Base-by-base conservation (phyloP, 805 yeast genomes). In the Millerozyma acaciae region DNA sequence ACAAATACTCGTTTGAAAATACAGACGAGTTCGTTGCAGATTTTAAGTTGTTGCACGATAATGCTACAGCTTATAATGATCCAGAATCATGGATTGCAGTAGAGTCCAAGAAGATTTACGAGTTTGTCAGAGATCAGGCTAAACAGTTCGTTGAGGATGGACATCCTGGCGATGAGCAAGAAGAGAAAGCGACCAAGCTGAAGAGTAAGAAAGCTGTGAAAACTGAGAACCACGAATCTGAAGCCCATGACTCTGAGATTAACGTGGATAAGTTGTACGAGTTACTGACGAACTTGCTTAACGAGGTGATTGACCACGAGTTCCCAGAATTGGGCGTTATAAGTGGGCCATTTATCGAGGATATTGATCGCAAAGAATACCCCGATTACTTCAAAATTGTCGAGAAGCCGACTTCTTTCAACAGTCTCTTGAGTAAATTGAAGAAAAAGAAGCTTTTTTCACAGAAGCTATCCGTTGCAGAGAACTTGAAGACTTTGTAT, bases 381-480 rank as follows among this genome's bases (percentile, higher is more conserved):
- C 95, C 96, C 1, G 95, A 84, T 48, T 89, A 89, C 61, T 80
- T 80, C 58, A 71, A 75, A 42, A 63, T 84, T 5, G 79, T 90
- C 27, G 71, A 76, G 42, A 65, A 72, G 34, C 95, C 96, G 9
- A 83, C 86, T 55, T 75, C 95, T 1, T 73, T 90, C 47, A 70
- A 68, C 32, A 67, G 75, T 20, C 74, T 90, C 8, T 61, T 70
- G 39, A 60, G 60, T 14, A 72, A 73, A 30, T 50, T 88, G 26
- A 73, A 73, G 12, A 57, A 56, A 12, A 75, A 77, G 16, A 68
- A 73, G 19, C 75, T 63, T 7, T 53, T 53, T 32, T 37, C 45
- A 8, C 36, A 51, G 5, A 48, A 46, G 12, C 39, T 35, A 14
- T 40, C 60, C 1, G 32, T 55, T 6, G 35, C 76, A 38, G 64